These are phyloP conservation scores for Colletotrichum kahawae DNA, from an alignment of 2,329 filamentous ascomycete genomes.

Conservation along the genomic window DNA sequence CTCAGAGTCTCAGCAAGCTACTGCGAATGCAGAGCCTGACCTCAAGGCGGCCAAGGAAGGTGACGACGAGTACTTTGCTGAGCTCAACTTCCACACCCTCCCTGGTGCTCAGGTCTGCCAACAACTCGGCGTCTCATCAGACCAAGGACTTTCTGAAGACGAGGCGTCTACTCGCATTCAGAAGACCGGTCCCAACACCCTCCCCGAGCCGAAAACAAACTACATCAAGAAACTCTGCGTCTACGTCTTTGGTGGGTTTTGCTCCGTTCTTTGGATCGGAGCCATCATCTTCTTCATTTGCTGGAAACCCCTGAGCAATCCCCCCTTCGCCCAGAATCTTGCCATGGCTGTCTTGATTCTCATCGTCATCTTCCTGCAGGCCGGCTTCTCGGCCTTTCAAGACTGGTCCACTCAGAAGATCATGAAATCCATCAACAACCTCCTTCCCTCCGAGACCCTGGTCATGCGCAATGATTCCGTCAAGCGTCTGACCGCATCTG, in stretches of 20 bases:
- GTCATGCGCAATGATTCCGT: slow-evolving; percentile 36
- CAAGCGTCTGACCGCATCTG: neutral
- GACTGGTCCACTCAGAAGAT: slow-evolving; percentile 52
- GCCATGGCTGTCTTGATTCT: slow-evolving; percentile 50
- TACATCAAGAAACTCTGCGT: neutral
- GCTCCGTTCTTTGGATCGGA: neutral
- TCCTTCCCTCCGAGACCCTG: slow-evolving; percentile 47
- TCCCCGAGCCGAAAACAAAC: neutral
- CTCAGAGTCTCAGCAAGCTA: neutral
- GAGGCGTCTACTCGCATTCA: neutral
- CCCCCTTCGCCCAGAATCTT: slow-evolving; percentile 47
- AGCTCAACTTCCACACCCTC: neutral
- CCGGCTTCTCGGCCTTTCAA: slow-evolving; percentile 50
- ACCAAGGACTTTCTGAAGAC: neutral
- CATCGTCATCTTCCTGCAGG: slow-evolving; percentile 52
- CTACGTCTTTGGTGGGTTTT: neutral
- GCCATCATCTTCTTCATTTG: slow-evolving; percentile 36
- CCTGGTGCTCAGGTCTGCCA: neutral
- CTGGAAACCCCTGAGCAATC: slow-evolving; percentile 50
- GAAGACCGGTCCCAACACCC: neutral
- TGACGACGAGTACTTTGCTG: neutral
- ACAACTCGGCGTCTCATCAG: neutral
- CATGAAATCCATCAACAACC: slow-evolving; percentile 51
- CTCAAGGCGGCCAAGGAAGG: neutral
- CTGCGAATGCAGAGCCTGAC: neutral